Conservation (phyloP, 331 rosid genomes). For the Pyracantha coccinea region DNA sequence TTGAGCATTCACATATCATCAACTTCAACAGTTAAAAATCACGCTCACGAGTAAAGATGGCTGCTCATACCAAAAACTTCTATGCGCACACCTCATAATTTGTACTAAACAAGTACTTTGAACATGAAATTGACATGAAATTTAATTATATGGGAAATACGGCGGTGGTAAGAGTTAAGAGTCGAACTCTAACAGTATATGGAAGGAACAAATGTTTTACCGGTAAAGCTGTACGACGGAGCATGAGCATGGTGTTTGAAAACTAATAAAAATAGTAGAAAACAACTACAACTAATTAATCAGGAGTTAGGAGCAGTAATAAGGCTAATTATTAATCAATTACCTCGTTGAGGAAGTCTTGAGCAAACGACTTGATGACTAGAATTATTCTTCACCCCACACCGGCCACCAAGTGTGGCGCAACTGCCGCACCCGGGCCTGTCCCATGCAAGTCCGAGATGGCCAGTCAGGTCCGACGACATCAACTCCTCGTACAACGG, state of each 20-base stretch:
- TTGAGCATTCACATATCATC: too few species aligned
- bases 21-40: too few species aligned
- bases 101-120: not conserved
- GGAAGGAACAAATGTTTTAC: not conserved
- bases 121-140: not conserved
- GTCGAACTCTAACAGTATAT: too few species aligned
- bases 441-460: conserved; percentile 50
- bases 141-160: not conserved
- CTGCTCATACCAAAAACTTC: too few species aligned
- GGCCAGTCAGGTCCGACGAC: conserved; percentile 34
- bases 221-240: not conserved
- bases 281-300: not conserved
- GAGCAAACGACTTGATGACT: conserved; percentile 36
- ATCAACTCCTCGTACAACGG: conserved; percentile 15
- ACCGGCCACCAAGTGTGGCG: conserved; percentile 42
- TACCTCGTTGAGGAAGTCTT: conserved; percentile 30
- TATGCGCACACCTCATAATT: not conserved
- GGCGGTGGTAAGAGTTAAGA: too few species aligned
- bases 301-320: not conserved
- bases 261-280: not conserved
- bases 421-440: conserved; percentile 57
- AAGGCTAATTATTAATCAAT: not conserved
- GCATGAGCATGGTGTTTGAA: not conserved
- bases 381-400: conserved; percentile 34
- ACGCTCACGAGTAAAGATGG: too few species aligned